Evolutionary conservation across 2,329 filamentous ascomycete genomes (phyloP).

Genomic region (Fusarium duplospermum): DNA sequence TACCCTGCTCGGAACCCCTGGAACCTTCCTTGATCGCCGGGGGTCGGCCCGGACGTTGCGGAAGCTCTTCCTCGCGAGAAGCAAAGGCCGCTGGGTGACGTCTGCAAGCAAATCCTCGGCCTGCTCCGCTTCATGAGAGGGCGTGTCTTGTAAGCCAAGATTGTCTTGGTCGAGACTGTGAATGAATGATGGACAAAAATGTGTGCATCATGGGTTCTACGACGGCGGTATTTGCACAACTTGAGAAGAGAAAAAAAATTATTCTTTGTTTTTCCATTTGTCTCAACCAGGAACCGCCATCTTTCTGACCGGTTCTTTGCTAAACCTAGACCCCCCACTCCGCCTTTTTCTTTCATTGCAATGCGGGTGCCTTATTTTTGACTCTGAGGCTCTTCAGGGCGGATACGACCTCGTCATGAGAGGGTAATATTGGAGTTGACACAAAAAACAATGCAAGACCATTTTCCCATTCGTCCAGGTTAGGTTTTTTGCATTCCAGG

Average conservation of each 20-base stretch:
- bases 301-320: background rate
- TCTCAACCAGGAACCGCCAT: constrained; percentile 2
- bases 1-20: background rate
- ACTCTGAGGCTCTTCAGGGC: constrained; percentile 23
- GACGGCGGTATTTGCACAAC: constrained; percentile 30
- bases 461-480: background rate
- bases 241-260: background rate
- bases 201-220: constrained; percentile 25
- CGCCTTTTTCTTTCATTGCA: background rate
- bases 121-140: constrained; percentile 13
- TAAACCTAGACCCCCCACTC: background rate
- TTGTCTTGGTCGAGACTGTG: background rate
- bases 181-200: background rate
- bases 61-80: constrained; percentile 15
- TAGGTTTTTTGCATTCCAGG: constrained; percentile 25
- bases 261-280: constrained; percentile 4
- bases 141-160: background rate
- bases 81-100: constrained; percentile 29
- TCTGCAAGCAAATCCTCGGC: constrained; percentile 21
- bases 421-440: constrained; percentile 17
- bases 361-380: constrained; percentile 6
- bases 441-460: constrained; percentile 17
- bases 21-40: constrained; percentile 30
- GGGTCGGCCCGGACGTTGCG: constrained; percentile 29
- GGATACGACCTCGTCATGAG: constrained; percentile 20